Evolutionary conservation across 2,329 filamentous ascomycete genomes (phyloP), one percentile per base, ranked within the genome.

Genomic region (Macroventuria anomochaeta): DNA sequence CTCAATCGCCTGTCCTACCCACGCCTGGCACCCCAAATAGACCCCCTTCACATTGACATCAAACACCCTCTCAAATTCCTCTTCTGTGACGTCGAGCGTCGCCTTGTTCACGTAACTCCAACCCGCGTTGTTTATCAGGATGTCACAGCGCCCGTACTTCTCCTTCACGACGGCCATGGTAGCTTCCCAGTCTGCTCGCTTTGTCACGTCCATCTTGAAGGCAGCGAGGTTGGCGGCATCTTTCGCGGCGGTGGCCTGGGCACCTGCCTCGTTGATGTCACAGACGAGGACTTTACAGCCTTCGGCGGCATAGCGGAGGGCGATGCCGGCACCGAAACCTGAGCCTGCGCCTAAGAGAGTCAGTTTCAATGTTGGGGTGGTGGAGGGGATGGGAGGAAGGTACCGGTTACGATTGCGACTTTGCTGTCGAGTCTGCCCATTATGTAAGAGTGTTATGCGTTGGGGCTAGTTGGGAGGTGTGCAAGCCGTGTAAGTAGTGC

Each of bases 11-110:
- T 87, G 85, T 0, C 83, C 83, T 5, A 89, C 72, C 31, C 87
- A 77, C 3, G 86, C 82, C 47, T 79, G 79, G 1, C 84, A 82
- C 0, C 84, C 85, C 17, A 84, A 70, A 69, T 83, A 90, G 38
- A 90, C 80, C 2, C 83, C 82, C 73, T 87, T 88, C 56, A 90
- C 85, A 59, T 90, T 90, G 55, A 89, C 85, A 47, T 81, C 81
- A 69, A 90, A 87, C 31, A 87, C 83, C 38, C 81, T 77, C 61
- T 89, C 85, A 55, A 87, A 90, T 40, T 90, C 87, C 4, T 79
- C 77, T 46, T 88, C 85, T 0, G 85, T 87, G 2, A 89, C 87
- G 0, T 85, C 79, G 23, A 81, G 73, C 0, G 86, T 88, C 0
- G 85, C 80, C 76, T 77, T 76, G 58, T 75, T 76, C 26, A 80